These are phyloP conservation scores for Suillus subluteus DNA, from an alignment of 768 basidiomycete species.

Conservation along the genomic window DNA sequence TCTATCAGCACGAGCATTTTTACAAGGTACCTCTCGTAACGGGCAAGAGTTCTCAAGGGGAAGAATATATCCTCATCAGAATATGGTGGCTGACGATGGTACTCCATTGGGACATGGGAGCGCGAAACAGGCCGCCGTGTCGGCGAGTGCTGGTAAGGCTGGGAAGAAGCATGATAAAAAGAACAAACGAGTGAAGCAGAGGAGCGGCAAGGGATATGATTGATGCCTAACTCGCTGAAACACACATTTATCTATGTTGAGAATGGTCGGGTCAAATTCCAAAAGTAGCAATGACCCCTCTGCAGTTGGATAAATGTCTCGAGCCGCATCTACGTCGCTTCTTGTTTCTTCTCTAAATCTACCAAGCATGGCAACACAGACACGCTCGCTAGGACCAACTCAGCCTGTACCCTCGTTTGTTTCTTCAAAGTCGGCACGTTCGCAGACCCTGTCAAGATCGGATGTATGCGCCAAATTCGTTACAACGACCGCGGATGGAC, in stretches of 20 bases:
- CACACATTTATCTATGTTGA: not conserved
- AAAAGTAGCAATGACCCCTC: constrained; percentile 4
- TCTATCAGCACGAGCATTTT: constrained; percentile 62
- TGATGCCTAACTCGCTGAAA: constrained; percentile 23
- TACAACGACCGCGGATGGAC: constrained; percentile 59
- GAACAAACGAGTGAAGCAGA: constrained; percentile 78
- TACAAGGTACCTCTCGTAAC: constrained; percentile 60
- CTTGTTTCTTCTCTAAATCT: constrained; percentile 4
- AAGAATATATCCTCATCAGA: constrained; percentile 82
- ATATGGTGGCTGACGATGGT: constrained; percentile 78
- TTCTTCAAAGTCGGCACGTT: constrained; percentile 15
- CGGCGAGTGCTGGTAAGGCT: constrained; percentile 40
- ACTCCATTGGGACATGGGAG: constrained; percentile 52
- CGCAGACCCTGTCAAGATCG: constrained; percentile 16
- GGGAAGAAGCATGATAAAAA: constrained; percentile 90
- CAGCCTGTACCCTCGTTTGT: constrained; percentile 35
- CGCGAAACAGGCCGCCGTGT: constrained; percentile 45
- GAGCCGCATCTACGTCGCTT: not conserved
- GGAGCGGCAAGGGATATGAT: constrained; percentile 94
- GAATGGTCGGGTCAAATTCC: constrained; percentile 1
- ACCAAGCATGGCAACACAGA: constrained; percentile 7
- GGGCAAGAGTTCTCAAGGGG: constrained; percentile 66
- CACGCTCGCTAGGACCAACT: constrained; percentile 20
- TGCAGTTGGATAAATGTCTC: not conserved
- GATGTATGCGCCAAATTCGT: constrained; percentile 76